phyloP scores from a whole-genome alignment of 164 flowering plant genomes.

The Nymphaea colorata region DNA sequence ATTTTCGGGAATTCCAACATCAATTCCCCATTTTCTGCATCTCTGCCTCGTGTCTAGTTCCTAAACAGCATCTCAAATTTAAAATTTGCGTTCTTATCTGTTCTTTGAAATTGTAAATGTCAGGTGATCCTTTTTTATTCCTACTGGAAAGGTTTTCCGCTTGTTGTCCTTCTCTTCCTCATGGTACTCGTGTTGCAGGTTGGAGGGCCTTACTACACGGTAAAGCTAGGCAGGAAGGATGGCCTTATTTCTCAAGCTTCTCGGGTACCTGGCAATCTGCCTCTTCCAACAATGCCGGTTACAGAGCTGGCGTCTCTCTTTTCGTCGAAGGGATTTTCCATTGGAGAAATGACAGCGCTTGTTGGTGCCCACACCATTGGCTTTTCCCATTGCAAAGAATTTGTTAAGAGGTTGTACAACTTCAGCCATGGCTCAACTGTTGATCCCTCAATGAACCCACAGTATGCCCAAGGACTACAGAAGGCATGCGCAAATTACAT shows the following conservation, averaged over 20 bases:
- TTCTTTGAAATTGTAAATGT: too few species aligned
- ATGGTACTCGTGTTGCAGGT: constrained; percentile 17
- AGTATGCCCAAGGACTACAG: constrained; percentile 27
- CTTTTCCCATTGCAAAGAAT: constrained; percentile 67
- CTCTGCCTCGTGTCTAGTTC: too few species aligned
- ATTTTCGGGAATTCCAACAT: too few species aligned
- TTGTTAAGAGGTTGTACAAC: constrained; percentile 31
- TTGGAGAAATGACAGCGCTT: constrained; percentile 52
- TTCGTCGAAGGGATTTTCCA: constrained; percentile 29
- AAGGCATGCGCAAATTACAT: constrained; percentile 34
- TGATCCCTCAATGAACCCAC: constrained; percentile 41
- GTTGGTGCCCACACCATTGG: constrained; percentile 72
- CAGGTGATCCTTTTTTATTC: too few species aligned
- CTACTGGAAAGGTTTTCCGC: too few species aligned
- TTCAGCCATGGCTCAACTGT: constrained; percentile 13
- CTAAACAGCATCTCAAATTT: too few species aligned
- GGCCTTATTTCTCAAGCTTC: constrained; percentile 28
- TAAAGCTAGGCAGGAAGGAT: constrained; percentile 52
- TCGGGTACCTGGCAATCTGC: constrained; percentile 22
- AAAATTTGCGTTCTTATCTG: too few species aligned
- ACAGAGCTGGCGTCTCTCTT: constrained; percentile 29
- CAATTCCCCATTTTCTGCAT: too few species aligned
- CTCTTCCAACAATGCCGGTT: constrained; percentile 22
- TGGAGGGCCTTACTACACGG: constrained; percentile 53
- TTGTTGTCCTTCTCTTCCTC: too few species aligned